Evolutionary conservation across 2,329 filamentous ascomycete genomes (phyloP).

Genomic region (Hypoxylon sp.): DNA sequence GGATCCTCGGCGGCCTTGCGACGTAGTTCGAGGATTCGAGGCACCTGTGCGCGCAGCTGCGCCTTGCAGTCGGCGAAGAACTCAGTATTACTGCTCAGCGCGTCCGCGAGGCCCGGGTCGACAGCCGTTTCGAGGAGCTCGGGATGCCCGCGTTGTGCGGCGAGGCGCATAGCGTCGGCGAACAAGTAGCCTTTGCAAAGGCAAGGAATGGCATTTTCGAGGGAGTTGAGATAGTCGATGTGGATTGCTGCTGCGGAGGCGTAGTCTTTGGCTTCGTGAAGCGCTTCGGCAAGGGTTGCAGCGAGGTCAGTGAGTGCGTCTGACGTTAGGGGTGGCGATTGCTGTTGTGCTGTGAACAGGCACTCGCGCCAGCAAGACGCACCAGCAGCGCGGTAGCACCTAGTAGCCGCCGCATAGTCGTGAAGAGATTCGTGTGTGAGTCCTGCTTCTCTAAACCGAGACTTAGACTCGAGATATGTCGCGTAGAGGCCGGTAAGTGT

Average conservation of each 20-base stretch:
- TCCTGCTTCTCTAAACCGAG: constrained; percentile 86
- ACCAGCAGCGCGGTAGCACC: constrained; percentile 85
- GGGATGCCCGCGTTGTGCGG: constrained; percentile 70
- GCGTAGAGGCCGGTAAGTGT: constrained; percentile 84
- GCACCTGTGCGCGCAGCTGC: constrained; percentile 87
- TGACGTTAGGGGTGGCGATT: constrained; percentile 69
- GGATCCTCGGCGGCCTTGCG: constrained; percentile 86
- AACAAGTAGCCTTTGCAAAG: constrained; percentile 92
- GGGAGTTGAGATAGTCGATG: constrained; percentile 81
- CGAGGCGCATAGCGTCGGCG: constrained; percentile 86
- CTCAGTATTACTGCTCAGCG: constrained; percentile 85
- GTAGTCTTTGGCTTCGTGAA: constrained; percentile 88
- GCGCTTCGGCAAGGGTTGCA: constrained; percentile 79
- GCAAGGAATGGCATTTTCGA: constrained; percentile 77
- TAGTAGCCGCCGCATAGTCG: constrained; percentile 80
- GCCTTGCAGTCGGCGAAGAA: constrained; percentile 92
- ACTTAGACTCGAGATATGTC: constrained; percentile 78
- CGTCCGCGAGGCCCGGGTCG: constrained; percentile 83
- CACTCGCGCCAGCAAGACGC: constrained; percentile 88
- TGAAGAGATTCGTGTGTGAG: constrained; percentile 89
- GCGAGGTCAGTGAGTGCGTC: constrained; percentile 77
- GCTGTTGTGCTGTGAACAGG: constrained; percentile 80
- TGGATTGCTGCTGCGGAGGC: constrained; percentile 82
- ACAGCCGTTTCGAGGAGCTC: constrained; percentile 77
- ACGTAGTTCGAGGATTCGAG: constrained; percentile 85